Conservation (phyloP, 768 basidiomycete species). For the Mrakia blollopis region DNA sequence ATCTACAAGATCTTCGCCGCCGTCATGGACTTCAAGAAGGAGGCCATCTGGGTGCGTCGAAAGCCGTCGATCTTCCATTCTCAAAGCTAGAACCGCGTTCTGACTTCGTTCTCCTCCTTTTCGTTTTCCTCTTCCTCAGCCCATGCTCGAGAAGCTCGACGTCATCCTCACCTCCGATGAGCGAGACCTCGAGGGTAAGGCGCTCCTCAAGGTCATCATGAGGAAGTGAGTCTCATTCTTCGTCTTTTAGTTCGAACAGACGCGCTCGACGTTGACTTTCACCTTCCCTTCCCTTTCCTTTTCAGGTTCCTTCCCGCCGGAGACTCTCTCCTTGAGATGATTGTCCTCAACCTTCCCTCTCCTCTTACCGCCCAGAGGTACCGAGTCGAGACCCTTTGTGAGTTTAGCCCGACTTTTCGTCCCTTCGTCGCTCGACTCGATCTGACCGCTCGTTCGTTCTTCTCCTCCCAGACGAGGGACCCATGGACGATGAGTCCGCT, state of each 20-base stretch:
- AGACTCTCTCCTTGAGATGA: slow-evolving; percentile 98
- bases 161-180: slow-evolving; percentile 81
- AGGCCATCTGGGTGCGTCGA: slow-evolving; percentile 52
- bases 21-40: slow-evolving; percentile 99
- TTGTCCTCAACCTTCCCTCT: slow-evolving; percentile 97
- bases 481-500: slow-evolving; percentile 99
- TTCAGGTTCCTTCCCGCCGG: slow-evolving; percentile 86
- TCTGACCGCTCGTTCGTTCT: too few relatives aligned
- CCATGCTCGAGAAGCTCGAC: slow-evolving; percentile 94
- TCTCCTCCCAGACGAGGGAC: slow-evolving; percentile 70
- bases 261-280: neutral
- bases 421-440: too few relatives aligned
- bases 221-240: slow-evolving; percentile 55
- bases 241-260: neutral
- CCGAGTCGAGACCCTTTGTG: slow-evolving; percentile 86
- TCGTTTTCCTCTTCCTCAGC: neutral
- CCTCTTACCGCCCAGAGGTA: slow-evolving; percentile 95
- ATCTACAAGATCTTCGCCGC: slow-evolving; percentile 98
- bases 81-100: neutral
- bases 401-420: too few relatives aligned
- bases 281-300: neutral
- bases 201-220: slow-evolving; percentile 95
- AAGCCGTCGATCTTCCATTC: too few relatives aligned
- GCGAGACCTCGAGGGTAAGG: slow-evolving; percentile 90
- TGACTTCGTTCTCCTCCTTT: neutral